Percentiles rank a stretch among this genome's conserved stretches.
Conservation (phyloP, 352 stramenopile species). For the Globisporangium rhizosaccharum region DNA sequence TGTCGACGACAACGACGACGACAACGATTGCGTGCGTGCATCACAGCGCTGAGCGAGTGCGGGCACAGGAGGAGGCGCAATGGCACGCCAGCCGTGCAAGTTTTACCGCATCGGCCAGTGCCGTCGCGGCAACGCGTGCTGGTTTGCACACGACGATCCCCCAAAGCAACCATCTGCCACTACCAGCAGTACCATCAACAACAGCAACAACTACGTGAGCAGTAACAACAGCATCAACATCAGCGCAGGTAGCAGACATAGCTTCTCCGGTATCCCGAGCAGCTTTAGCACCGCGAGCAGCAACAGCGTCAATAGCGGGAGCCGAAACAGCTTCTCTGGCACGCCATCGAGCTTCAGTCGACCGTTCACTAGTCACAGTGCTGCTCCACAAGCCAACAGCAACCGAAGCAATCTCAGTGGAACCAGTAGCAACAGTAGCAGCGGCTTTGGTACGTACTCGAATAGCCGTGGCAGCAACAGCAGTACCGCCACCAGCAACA, state of each 20-base stretch:
- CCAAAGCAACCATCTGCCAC: not conserved
- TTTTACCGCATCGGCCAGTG: slow-evolving; percentile 4
- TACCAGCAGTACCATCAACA: not conserved
- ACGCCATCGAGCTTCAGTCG: not conserved
- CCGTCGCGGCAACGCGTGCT: slow-evolving; percentile 6
- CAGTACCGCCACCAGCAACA: not conserved
- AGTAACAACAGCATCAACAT: not conserved
- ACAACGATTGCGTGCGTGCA: too few species aligned
- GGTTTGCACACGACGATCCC: slow-evolving; percentile 7
- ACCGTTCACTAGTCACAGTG: not conserved
- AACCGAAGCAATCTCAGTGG: not conserved
- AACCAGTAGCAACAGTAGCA: not conserved
- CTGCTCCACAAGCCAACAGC: not conserved
- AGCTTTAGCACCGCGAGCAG: not conserved
- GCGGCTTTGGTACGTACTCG: not conserved
- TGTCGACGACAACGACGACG: too few species aligned
- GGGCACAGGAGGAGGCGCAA: not conserved
- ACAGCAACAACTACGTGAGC: not conserved
- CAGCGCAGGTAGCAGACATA: not conserved
- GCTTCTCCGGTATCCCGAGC: not conserved
- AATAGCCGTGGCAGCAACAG: not conserved
- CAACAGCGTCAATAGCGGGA: not conserved
- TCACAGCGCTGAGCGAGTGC: too few species aligned
- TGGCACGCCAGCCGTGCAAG: slow-evolving; percentile 5
- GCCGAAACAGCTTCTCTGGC: not conserved